phyloP scores from a whole-genome alignment of 331 rosid species.

The Stylosanthes scabra region DNA sequence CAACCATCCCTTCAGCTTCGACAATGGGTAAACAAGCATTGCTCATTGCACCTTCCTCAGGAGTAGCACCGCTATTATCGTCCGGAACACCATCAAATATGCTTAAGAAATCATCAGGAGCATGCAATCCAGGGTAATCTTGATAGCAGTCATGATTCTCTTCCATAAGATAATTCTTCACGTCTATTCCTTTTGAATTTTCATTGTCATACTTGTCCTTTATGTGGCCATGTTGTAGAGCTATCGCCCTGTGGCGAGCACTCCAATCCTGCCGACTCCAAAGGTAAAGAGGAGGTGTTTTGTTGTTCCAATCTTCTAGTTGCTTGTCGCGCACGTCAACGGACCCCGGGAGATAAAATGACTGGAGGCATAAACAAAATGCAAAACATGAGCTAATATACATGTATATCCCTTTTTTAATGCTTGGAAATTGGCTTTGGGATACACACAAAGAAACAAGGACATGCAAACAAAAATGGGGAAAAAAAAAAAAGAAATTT shows the following conservation, averaged over 20 bases:
- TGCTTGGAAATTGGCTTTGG: too few species aligned
- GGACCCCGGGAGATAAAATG: slow-evolving; percentile 76
- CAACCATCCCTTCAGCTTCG: slow-evolving; percentile 12
- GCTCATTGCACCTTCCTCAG: slow-evolving; percentile 4
- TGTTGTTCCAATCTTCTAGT: slow-evolving; percentile 71
- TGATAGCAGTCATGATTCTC: slow-evolving; percentile 45
- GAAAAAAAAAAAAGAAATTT: too few species aligned
- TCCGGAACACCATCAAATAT: slow-evolving; percentile 46
- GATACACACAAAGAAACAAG: too few species aligned
- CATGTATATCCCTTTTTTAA: not conserved
- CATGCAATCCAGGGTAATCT: slow-evolving; percentile 40
- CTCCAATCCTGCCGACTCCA: slow-evolving; percentile 79
- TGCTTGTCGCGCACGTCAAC: slow-evolving; percentile 56
- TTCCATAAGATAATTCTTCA: slow-evolving; percentile 45
- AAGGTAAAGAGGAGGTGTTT: slow-evolving; percentile 69
- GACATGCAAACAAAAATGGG: too few species aligned
- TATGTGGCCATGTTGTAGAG: slow-evolving; percentile 54
- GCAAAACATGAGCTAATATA: slow-evolving; percentile 26
- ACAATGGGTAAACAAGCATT: not conserved
- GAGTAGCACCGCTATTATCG: slow-evolving; percentile 16
- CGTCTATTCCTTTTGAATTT: slow-evolving; percentile 24
- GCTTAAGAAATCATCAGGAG: slow-evolving; percentile 38
- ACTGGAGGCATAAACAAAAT: slow-evolving; percentile 43
- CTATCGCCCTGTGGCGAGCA: slow-evolving; percentile 50
- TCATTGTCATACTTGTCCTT: slow-evolving; percentile 26